Evolutionary conservation across 208 protist genomes (phyloP).

Genomic region (Leishmania major): DNA sequence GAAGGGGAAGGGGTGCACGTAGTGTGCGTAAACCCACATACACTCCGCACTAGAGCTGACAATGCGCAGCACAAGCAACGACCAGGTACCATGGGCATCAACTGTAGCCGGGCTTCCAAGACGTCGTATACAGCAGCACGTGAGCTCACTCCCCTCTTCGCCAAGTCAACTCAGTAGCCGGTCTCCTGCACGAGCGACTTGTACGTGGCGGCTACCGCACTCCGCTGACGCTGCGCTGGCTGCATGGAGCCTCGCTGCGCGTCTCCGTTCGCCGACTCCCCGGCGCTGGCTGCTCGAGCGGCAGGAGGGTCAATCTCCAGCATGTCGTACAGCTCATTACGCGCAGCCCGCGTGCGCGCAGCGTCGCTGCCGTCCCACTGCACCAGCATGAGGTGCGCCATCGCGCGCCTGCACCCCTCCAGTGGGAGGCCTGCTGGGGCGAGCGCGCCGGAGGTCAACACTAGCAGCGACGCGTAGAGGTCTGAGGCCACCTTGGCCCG

Average conservation of each 20-base stretch:
- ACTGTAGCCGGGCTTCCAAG: background rate
- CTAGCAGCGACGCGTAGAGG: constrained; percentile 88
- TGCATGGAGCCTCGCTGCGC: constrained; percentile 16
- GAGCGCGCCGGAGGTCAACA: constrained; percentile 44
- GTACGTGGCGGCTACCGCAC: constrained; percentile 73
- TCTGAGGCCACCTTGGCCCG: constrained; percentile 79
- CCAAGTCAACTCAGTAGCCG: constrained; percentile 58
- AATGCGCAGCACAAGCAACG: background rate
- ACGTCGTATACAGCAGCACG: background rate
- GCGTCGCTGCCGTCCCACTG: constrained; percentile 87
- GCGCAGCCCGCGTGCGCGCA: constrained; percentile 50
- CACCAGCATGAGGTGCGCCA: constrained; percentile 58
- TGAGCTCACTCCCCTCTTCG: background rate
- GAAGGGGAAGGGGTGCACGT: background rate
- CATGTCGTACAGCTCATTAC: constrained; percentile 83
- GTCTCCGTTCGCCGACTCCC: constrained; percentile 8
- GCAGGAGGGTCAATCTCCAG: constrained; percentile 55
- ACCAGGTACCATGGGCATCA: background rate
- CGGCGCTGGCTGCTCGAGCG: background rate
- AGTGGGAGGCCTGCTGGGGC: background rate
- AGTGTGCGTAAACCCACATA: background rate
- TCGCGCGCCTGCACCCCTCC: constrained; percentile 47
- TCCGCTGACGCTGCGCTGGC: constrained; percentile 14
- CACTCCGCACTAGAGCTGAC: background rate
- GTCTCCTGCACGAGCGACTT: constrained; percentile 79